phyloP scores from a whole-genome alignment of 768 basidiomycete genomes.

The Lactarius akahatsu region DNA sequence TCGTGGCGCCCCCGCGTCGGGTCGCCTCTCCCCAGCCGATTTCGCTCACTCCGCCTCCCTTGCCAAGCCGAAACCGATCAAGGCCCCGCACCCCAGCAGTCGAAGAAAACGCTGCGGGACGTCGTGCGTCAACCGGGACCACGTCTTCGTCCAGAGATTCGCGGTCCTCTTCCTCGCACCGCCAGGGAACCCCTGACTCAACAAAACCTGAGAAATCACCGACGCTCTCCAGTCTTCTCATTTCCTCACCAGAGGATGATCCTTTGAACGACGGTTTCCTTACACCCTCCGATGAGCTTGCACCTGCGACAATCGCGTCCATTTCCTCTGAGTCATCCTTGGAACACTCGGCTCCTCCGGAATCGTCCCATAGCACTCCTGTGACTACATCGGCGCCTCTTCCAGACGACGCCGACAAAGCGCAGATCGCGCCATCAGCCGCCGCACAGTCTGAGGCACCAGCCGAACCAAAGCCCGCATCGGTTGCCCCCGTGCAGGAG shows the following conservation, averaged over 20 bases:
- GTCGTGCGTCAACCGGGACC: slow-evolving; percentile 1
- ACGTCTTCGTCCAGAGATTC: slow-evolving; percentile 11
- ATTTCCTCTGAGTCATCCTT: slow-evolving; percentile 30
- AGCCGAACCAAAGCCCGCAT: neutral
- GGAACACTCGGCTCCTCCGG: slow-evolving; percentile 18
- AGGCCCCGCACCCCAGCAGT: slow-evolving; percentile 5
- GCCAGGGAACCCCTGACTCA: neutral
- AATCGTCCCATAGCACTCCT: slow-evolving; percentile 35
- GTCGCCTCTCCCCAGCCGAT: slow-evolving; percentile 11
- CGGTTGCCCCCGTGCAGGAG: neutral
- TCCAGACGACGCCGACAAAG: slow-evolving; percentile 11
- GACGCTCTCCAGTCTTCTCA: slow-evolving; percentile 22
- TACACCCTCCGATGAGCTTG: slow-evolving; percentile 22
- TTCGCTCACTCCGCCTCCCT: slow-evolving; percentile 26
- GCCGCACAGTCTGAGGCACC: neutral
- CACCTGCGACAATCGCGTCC: slow-evolving; percentile 6
- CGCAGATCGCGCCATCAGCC: neutral
- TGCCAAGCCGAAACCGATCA: slow-evolving; percentile 26
- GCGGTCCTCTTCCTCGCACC: neutral
- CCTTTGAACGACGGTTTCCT: slow-evolving; percentile 14
- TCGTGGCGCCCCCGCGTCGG: slow-evolving; percentile 28
- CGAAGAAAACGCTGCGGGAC: neutral
- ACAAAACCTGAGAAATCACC: slow-evolving; percentile 16
- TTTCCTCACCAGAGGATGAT: slow-evolving; percentile 16
- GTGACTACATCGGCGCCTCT: slow-evolving; percentile 9